Percentiles rank a stretch among this genome's conserved stretches.
These are phyloP conservation scores for Rhizopus sp. DNA, from an alignment of 371 early-diverging fungal species.

Conservation along the genomic window DNA sequence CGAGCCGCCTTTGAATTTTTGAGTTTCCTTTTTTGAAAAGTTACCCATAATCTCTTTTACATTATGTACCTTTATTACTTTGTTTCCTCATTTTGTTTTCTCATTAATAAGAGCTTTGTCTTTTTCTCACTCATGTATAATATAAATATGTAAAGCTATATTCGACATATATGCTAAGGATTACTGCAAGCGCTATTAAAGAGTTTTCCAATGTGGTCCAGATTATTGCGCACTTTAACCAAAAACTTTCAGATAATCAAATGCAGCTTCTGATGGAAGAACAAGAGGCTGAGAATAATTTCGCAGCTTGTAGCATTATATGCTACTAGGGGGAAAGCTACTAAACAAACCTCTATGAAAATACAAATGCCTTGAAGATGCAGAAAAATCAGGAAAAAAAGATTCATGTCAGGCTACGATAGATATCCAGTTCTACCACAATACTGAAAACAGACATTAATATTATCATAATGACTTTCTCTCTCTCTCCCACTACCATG, in stretches of 20 bases:
- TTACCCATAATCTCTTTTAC: too few species aligned
- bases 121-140: too few species aligned
- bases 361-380: neutral
- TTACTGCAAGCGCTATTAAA: neutral
- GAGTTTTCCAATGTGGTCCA: neutral
- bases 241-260: neutral
- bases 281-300: neutral
- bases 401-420: neutral
- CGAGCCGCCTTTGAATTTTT: too few species aligned
- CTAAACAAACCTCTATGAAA: neutral
- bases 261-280: neutral
- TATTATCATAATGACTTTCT: neutral
- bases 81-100: too few species aligned
- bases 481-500: neutral
- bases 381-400: neutral
- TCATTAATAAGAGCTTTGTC: too few species aligned
- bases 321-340: neutral
- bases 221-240: neutral
- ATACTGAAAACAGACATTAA: slow-evolving; percentile 1
- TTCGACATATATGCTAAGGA: neutral
- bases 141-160: too few species aligned
- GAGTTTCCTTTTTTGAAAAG: too few species aligned
- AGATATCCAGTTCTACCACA: slow-evolving; percentile 2
- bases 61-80: too few species aligned
- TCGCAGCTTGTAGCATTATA: neutral